Evolutionary conservation across 345 rosid genomes (phyloP), one percentile per base, ranked within the genome.

Genomic region (Lumnitzera littorea): DNA sequence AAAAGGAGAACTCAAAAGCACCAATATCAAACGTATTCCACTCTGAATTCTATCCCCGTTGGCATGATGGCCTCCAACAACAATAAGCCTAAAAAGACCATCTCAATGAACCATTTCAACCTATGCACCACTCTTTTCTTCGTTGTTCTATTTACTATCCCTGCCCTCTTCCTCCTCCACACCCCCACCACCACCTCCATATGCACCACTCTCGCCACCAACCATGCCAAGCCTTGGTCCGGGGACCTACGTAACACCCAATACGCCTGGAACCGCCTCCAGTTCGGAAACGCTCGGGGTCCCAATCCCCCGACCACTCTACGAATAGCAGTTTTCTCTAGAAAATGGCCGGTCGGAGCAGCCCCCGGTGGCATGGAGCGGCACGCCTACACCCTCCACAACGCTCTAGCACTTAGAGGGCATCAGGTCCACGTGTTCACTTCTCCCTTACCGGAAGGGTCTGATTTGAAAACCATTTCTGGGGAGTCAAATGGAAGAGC

Each of bases 291-390:
- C 4, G 24, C 46, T 0, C 16, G 20, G 23, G 52, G 13, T 17
- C 23, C 14, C 17, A 55, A 25, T 0, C 70, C 74, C 48, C 43
- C 12, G 7, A 36, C 1, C 2, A 76, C 87, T 9, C 91, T 94
- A 4, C 84, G 67, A 51, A 74, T 94, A 14, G 99, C 99, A 0
- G 97, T 88, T 24, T 94, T 94, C 72, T 84, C 96, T 16, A 66
- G 99, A 23, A 94, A 94, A 71, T 94, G 97, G 99, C 99, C 99
- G 0, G 48, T 80, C 0, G 86, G 86, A 0, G 66, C 95, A 0
- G 62, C 72, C 46, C 99, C 97, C 0, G 99, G 97, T 0, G 99
- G 99, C 53, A 94, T 94, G 99, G 99, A 94, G 65, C 91, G 96
- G n/a, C 99, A 94, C 2, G 99, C 99, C 24, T 63, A 72, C 60